These are phyloP conservation scores for Phallus indusiatus DNA, from an alignment of 768 basidiomycete species.

Conservation along the genomic window DNA sequence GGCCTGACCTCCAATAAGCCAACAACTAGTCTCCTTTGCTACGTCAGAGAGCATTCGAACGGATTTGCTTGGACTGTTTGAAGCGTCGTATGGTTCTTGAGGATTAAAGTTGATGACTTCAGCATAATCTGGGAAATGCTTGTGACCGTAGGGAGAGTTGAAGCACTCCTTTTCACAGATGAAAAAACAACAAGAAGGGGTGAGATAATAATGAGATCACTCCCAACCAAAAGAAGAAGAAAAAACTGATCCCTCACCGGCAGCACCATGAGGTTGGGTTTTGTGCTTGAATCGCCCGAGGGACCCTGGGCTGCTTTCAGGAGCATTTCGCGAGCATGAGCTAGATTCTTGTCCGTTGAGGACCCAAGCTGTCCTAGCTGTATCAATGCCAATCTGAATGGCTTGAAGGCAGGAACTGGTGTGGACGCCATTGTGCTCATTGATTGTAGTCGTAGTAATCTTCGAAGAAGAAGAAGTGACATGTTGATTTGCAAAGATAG, in stretches of 20 bases:
- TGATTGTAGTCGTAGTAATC: too few species aligned
- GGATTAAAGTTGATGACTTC: conserved; percentile 62
- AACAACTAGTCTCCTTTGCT: conserved; percentile 69
- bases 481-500: background rate
- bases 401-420: conserved; percentile 36
- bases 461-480: background rate
- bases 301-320: conserved; percentile 47
- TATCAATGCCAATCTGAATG: conserved; percentile 81
- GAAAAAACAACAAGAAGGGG: too few species aligned
- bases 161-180: conserved; percentile 80
- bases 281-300: conserved; percentile 27
- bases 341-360: conserved; percentile 69
- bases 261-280: conserved; percentile 75
- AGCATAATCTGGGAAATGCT: conserved; percentile 74
- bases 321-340: conserved; percentile 74
- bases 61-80: conserved; percentile 55
- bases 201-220: too few species aligned
- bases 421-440: conserved; percentile 7
- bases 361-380: conserved; percentile 72
- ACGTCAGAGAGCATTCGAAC: conserved; percentile 72
- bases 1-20: conserved; percentile 82
- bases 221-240: too few species aligned
- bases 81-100: conserved; percentile 49
- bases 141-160: conserved; percentile 76
- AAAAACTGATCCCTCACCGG: conserved; percentile 42